A percentile compares a stretch with the other conserved stretches of the same genome.
phyloP scores from a whole-genome alignment of 306 rosid genomes.

The Trifolium repens region DNA sequence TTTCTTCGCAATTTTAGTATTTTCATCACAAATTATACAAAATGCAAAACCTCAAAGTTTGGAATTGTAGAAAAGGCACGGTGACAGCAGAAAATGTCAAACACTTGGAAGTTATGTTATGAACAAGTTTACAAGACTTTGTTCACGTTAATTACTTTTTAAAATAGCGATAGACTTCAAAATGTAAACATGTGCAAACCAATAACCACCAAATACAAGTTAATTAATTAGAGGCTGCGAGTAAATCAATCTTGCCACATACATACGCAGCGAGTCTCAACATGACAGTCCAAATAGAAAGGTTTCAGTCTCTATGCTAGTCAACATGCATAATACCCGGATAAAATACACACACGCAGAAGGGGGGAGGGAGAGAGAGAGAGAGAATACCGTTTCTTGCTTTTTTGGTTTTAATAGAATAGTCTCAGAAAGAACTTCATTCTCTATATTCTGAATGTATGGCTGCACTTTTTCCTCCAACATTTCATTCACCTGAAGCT shows the following conservation, averaged over 20 bases:
- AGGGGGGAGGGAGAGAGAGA: not conserved
- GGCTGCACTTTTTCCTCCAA: slow-evolving; percentile 84
- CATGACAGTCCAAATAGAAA: slow-evolving; percentile 17
- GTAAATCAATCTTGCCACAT: not conserved
- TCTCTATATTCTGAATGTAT: slow-evolving; percentile 57
- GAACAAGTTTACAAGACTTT: not conserved
- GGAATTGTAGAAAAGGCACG: slow-evolving; percentile 20
- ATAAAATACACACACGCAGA: not conserved
- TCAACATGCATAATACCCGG: slow-evolving; percentile 26
- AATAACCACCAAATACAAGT: not conserved
- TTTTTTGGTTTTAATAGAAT: slow-evolving; percentile 63
- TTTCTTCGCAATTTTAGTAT: not conserved
- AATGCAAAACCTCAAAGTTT: slow-evolving; percentile 15
- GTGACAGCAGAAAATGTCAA: slow-evolving; percentile 8
- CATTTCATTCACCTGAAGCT: slow-evolving; percentile 75
- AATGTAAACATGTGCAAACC: not conserved
- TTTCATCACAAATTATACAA: not conserved
- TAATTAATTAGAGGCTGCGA: not conserved
- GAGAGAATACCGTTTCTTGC: slow-evolving; percentile 59
- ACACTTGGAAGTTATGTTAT: not conserved
- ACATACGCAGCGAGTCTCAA: not conserved
- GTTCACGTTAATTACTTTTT: not conserved
- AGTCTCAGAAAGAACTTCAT: slow-evolving; percentile 67
- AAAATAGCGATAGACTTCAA: not conserved
- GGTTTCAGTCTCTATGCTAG: slow-evolving; percentile 1